phyloP scores from a whole-genome alignment of 768 basidiomycete species.

The Phaeotremella skinneri region DNA sequence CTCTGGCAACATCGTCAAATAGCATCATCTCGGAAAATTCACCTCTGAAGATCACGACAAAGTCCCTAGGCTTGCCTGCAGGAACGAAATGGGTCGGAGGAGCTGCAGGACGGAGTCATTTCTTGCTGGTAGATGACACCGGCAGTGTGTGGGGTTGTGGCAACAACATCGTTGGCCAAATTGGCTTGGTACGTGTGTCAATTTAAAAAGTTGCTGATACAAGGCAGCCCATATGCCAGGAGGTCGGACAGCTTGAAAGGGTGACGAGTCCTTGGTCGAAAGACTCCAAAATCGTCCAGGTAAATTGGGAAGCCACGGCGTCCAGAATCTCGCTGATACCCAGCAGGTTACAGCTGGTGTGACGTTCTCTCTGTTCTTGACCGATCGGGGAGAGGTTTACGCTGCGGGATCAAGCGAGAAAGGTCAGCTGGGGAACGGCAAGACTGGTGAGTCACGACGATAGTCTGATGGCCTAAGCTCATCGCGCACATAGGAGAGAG shows the following conservation, averaged over 20 bases:
- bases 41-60: slow-evolving; percentile 63
- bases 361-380: slow-evolving; percentile 78
- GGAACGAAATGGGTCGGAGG: slow-evolving; percentile 68
- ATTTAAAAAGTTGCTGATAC: not conserved
- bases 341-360: slow-evolving; percentile 72
- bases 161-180: slow-evolving; percentile 60
- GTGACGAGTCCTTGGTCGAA: slow-evolving; percentile 43
- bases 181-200: slow-evolving; percentile 65
- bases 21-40: slow-evolving; percentile 68
- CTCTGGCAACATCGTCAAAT: slow-evolving; percentile 60
- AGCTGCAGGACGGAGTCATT: slow-evolving; percentile 78
- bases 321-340: not conserved
- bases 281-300: slow-evolving; percentile 42
- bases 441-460: slow-evolving; percentile 60
- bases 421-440: slow-evolving; percentile 89
- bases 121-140: slow-evolving; percentile 73
- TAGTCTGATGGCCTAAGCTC: not conserved
- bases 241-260: slow-evolving; percentile 32
- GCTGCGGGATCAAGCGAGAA: slow-evolving; percentile 88
- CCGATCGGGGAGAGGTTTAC: slow-evolving; percentile 78
- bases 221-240: slow-evolving; percentile 16
- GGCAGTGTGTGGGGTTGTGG: slow-evolving; percentile 84
- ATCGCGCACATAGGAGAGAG: slow-evolving; percentile 58
- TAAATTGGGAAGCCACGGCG: slow-evolving; percentile 6
- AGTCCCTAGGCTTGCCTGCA: slow-evolving; percentile 61